phyloP scores from a whole-genome alignment of 495 filamentous ascomycete genomes.

The Daldinia loculata region DNA sequence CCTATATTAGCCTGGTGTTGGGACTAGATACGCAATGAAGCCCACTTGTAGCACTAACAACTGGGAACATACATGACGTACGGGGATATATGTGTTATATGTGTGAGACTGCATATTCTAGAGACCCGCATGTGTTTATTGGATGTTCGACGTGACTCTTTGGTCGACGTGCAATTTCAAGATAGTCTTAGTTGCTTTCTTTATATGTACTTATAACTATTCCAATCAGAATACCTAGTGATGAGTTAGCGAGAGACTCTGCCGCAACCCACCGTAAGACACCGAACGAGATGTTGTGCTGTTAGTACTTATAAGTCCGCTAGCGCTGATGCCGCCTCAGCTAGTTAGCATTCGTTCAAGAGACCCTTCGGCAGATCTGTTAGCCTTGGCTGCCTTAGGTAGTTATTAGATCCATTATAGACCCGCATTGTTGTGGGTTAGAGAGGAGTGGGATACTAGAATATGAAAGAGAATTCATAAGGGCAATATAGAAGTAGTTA shows the following conservation, averaged over 20 bases:
- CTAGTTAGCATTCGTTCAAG: neutral
- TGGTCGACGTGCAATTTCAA: neutral
- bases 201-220: neutral
- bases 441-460: neutral
- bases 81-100: neutral
- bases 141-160: neutral
- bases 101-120: neutral
- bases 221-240: neutral
- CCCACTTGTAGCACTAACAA: neutral
- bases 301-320: neutral
- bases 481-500: too few species aligned
- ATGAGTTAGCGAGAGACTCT: neutral
- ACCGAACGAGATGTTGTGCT: neutral
- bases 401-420: neutral
- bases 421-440: neutral
- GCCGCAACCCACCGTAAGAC: neutral
- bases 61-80: neutral
- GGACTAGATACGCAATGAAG: neutral
- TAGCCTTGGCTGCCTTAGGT: neutral
- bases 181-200: neutral
- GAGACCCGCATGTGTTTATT: neutral
- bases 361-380: neutral
- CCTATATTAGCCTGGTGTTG: neutral
- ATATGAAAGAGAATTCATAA: too few species aligned
- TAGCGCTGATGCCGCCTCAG: slow-evolving; percentile 4